Percentiles rank a stretch among this genome's conserved stretches.
Evolutionary conservation across 768 basidiomycete species (phyloP).

Genomic region (Paxillus rubicundulus): DNA sequence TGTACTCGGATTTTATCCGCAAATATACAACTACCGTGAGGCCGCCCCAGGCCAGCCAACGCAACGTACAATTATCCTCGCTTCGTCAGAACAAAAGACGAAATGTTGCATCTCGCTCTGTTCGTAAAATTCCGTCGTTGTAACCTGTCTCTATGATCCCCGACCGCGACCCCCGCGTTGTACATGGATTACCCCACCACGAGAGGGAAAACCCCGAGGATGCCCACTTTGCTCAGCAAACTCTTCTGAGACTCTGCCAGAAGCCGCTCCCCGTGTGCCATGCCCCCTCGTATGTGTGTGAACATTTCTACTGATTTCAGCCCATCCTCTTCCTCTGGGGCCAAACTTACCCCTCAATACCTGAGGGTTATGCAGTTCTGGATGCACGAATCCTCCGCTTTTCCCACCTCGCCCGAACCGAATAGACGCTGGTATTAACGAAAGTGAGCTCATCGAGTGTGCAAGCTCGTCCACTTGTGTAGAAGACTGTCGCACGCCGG

Average conservation of each 20-base stretch:
- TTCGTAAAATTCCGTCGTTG: not conserved
- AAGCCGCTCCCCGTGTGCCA: constrained; percentile 1
- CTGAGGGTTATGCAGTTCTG: constrained; percentile 32
- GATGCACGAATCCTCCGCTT: constrained; percentile 47
- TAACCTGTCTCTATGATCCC: constrained; percentile 9
- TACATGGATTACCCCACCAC: constrained; percentile 8
- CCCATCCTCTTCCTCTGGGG: constrained; percentile 31
- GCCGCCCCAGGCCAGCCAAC: not conserved
- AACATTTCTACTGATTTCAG: constrained; percentile 24
- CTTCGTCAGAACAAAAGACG: not conserved
- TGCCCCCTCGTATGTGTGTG: constrained; percentile 13
- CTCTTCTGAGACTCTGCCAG: not conserved
- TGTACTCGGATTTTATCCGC: not conserved
- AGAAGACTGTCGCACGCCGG: constrained; percentile 15
- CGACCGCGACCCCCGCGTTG: constrained; percentile 10
- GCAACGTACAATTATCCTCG: not conserved
- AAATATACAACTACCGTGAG: not conserved
- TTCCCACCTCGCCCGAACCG: constrained; percentile 74
- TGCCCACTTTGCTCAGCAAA: constrained; percentile 4
- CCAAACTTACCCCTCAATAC: constrained; percentile 28
- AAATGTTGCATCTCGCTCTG: not conserved
- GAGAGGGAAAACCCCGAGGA: constrained; percentile 9
- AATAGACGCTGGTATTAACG: constrained; percentile 66
- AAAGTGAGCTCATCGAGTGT: constrained; percentile 44
- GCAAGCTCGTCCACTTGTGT: constrained; percentile 48